These are phyloP conservation scores for Leishmania lainsoni DNA, from an alignment of 208 protist species.

Conservation along the genomic window DNA sequence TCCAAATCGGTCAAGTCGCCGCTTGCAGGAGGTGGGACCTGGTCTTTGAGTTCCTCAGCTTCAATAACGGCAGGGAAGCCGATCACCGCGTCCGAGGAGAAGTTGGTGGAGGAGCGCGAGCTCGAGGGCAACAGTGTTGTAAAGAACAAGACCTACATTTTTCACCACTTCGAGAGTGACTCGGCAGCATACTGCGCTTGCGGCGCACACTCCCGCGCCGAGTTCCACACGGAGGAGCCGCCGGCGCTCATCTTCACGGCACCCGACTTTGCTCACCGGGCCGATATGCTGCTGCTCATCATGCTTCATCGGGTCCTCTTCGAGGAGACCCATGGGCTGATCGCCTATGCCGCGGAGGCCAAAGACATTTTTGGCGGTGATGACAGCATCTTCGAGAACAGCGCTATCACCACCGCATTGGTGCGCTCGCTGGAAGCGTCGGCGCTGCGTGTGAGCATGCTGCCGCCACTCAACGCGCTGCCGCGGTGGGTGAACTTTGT, in stretches of 20 bases:
- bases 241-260: constrained; percentile 48
- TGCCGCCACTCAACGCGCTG: constrained; percentile 73
- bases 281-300: constrained; percentile 78
- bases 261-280: constrained; percentile 45
- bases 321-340: constrained; percentile 16
- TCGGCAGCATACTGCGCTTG: constrained; percentile 50
- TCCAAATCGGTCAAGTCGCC: constrained; percentile 2
- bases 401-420: constrained; percentile 56
- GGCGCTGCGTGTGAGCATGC: constrained; percentile 75
- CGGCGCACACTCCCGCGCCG: constrained; percentile 42
- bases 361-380: constrained; percentile 26
- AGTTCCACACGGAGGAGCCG: constrained; percentile 50
- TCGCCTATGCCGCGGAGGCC: constrained; percentile 24
- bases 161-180: constrained; percentile 84
- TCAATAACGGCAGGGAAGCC: constrained; percentile 3
- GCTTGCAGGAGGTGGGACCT: neutral
- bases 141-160: constrained; percentile 46
- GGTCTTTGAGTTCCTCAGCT: neutral
- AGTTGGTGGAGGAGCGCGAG: constrained; percentile 31
- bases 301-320: constrained; percentile 53
- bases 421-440: constrained; percentile 75
- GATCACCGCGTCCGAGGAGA: constrained; percentile 9
- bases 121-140: constrained; percentile 31
- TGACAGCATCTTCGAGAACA: constrained; percentile 47
- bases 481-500: constrained; percentile 85